Conservation (phyloP, 2,329 filamentous ascomycete species). For the Trichoderma afroharzianum region DNA sequence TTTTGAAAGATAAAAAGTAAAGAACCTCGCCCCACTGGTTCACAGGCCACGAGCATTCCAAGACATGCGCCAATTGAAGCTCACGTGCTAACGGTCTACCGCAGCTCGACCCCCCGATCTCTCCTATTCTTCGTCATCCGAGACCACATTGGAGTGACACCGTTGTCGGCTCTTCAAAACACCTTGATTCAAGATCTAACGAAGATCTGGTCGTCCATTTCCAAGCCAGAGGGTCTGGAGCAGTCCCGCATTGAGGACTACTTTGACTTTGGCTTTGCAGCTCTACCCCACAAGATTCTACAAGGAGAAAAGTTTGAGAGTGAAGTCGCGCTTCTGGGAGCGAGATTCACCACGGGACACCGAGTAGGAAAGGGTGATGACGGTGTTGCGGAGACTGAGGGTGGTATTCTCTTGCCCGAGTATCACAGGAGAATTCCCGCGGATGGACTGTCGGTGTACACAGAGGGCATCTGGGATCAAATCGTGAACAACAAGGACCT, state of each 20-base stretch:
- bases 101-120: slow-evolving; percentile 78
- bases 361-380: slow-evolving; percentile 62
- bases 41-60: background rate
- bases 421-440: slow-evolving; percentile 96
- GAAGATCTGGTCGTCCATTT: slow-evolving; percentile 88
- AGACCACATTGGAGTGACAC: slow-evolving; percentile 90
- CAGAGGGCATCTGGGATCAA: slow-evolving; percentile 94
- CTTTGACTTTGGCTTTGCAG: slow-evolving; percentile 97
- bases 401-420: slow-evolving; percentile 83
- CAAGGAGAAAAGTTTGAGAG: slow-evolving; percentile 86
- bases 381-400: slow-evolving; percentile 68
- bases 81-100: slow-evolving; percentile 8
- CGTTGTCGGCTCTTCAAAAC: slow-evolving; percentile 81
- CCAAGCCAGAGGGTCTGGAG: slow-evolving; percentile 86
- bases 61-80: background rate
- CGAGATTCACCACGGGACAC: slow-evolving; percentile 78
- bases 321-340: slow-evolving; percentile 75
- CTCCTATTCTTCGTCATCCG: slow-evolving; percentile 98
- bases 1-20: slow-evolving; percentile 92
- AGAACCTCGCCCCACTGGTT: slow-evolving; percentile 20
- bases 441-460: slow-evolving; percentile 93
- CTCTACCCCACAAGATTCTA: slow-evolving; percentile 92
- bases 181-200: slow-evolving; percentile 87
- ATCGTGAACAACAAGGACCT: slow-evolving; percentile 99
- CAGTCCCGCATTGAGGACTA: slow-evolving; percentile 90